Evolutionary conservation across 495 filamentous ascomycete genomes (phyloP).

Genomic region (Astrocystis sublimbata): DNA sequence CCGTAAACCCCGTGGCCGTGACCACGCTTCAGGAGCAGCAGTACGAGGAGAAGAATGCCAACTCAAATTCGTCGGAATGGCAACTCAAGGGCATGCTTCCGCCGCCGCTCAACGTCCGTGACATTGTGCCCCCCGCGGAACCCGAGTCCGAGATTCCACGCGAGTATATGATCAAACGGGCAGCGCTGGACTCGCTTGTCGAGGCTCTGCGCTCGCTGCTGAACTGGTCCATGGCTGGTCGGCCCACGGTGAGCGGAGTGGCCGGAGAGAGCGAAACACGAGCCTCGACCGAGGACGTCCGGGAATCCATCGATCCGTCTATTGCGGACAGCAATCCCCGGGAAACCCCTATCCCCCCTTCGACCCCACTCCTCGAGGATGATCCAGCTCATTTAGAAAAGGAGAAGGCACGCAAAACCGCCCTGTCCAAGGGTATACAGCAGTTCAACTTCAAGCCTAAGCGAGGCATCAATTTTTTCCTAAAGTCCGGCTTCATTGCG

Average conservation of each 20-base stretch:
- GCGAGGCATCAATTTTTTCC: constrained; percentile 79
- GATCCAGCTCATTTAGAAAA: constrained; percentile 90
- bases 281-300: constrained; percentile 70
- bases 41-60: constrained; percentile 73
- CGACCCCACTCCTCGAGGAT: constrained; percentile 78
- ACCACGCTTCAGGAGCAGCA: constrained; percentile 76
- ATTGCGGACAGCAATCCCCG: constrained; percentile 48
- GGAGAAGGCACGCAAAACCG: constrained; percentile 91
- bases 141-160: constrained; percentile 68
- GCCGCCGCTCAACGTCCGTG: constrained; percentile 78
- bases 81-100: constrained; percentile 80
- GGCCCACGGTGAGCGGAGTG: constrained; percentile 58
- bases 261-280: constrained; percentile 56
- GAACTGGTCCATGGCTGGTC: constrained; percentile 72
- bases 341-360: constrained; percentile 66
- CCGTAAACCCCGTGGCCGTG: constrained; percentile 72
- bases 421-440: constrained; percentile 79
- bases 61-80: constrained; percentile 68
- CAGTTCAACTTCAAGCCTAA: constrained; percentile 99
- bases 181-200: constrained; percentile 84
- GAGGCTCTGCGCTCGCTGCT: constrained; percentile 86
- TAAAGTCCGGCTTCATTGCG: constrained; percentile 82
- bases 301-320: constrained; percentile 77
- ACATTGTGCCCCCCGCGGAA: constrained; percentile 61
- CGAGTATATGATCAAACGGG: constrained; percentile 85